phyloP scores from a whole-genome alignment of 129 eudicot species.

The Escallonia herrerae region DNA sequence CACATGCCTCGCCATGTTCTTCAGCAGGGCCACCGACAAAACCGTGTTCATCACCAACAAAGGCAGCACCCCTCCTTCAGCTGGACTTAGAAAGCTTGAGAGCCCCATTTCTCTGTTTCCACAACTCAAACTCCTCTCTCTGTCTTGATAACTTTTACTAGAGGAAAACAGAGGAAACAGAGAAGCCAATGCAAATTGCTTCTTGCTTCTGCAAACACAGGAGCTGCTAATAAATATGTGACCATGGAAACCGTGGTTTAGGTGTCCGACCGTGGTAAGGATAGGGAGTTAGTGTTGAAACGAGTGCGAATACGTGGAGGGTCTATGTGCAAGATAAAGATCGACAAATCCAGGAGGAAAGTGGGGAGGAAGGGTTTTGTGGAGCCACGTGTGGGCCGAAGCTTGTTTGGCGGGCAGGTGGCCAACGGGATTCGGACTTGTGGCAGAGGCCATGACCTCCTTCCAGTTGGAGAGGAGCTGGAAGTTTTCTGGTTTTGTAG shows the following conservation, averaged over 20 bases:
- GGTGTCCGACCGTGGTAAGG: constrained; percentile 4
- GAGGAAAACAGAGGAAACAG: neutral
- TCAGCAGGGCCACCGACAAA: constrained; percentile 34
- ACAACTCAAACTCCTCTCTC: neutral
- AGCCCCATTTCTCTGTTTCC: constrained; percentile 32
- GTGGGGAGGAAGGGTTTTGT: neutral
- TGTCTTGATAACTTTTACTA: neutral
- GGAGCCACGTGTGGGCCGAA: neutral
- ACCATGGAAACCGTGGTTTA: constrained; percentile 19
- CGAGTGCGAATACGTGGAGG: constrained; percentile 40
- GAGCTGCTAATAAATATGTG: constrained; percentile 12
- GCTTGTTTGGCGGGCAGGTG: neutral
- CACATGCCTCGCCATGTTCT: constrained; percentile 29
- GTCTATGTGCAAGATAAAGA: constrained; percentile 3
- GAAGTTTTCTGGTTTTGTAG: constrained; percentile 21
- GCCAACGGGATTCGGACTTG: neutral
- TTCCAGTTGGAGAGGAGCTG: neutral
- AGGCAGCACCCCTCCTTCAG: constrained; percentile 55
- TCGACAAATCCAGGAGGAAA: no score
- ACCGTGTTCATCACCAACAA: constrained; percentile 42
- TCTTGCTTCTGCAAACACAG: neutral
- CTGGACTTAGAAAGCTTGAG: constrained; percentile 34
- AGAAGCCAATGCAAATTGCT: neutral
- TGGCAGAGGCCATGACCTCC: neutral
- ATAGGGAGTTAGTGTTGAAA: neutral